Evolutionary conservation across 352 stramenopile genomes (phyloP).

Genomic region (Pythium periplocum): DNA sequence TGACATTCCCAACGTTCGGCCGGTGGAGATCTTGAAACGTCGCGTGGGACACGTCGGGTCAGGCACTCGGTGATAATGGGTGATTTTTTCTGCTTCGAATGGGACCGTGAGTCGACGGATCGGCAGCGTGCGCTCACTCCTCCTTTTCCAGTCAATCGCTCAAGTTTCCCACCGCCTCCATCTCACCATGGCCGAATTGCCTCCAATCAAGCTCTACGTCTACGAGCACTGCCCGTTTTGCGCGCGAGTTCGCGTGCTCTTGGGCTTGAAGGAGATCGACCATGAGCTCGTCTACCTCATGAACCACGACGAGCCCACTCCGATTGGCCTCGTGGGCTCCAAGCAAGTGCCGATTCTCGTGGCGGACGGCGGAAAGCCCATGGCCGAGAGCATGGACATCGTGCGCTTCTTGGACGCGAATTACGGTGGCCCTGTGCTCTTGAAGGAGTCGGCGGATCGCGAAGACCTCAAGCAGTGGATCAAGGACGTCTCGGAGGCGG

Average conservation of each 20-base stretch:
- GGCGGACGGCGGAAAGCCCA: slow-evolving; percentile 19
- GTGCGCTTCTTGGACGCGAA: slow-evolving; percentile 38
- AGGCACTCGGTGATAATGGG: too few relatives aligned
- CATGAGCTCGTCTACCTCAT: slow-evolving; percentile 36
- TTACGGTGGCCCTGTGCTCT: slow-evolving; percentile 22
- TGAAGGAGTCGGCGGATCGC: slow-evolving; percentile 28
- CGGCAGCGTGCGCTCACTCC: too few relatives aligned
- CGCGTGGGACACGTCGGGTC: too few relatives aligned
- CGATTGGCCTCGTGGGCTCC: slow-evolving; percentile 24
- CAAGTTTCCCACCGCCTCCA: too few relatives aligned
- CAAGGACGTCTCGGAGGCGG: slow-evolving; percentile 31
- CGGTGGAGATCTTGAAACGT: too few relatives aligned
- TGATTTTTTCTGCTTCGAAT: too few relatives aligned
- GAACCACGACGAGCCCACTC: slow-evolving; percentile 38
- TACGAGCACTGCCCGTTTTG: slow-evolving; percentile 23
- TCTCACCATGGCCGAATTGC: slow-evolving; percentile 1
- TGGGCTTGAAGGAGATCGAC: slow-evolving; percentile 13
- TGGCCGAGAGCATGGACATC: slow-evolving; percentile 41
- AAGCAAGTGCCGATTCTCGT: slow-evolving; percentile 38
- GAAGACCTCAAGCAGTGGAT: slow-evolving; percentile 46
- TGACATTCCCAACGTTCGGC: too few relatives aligned
- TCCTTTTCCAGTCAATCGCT: too few relatives aligned
- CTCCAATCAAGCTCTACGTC: slow-evolving; percentile 13
- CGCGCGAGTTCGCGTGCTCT: slow-evolving; percentile 18
- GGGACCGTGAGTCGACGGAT: too few relatives aligned